Conservation (phyloP, 371 early-diverging fungal genomes). For the Cokeromyces recurvatus region DNA sequence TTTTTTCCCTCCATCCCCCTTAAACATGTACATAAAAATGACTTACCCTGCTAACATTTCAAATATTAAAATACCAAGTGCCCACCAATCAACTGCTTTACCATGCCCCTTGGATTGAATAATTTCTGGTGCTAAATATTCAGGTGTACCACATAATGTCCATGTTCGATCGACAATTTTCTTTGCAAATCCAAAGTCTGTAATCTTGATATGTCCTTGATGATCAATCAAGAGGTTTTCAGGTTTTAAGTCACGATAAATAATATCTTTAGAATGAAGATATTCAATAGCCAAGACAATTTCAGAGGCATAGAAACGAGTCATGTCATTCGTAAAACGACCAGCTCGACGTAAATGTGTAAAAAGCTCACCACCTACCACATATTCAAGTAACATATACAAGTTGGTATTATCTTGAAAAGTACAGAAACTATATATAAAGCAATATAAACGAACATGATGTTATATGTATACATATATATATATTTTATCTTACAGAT, state of each 20-base stretch:
- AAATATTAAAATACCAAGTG: constrained; percentile 92
- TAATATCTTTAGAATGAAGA: constrained; percentile 75
- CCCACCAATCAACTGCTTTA: constrained; percentile 97
- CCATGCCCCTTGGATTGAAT: constrained; percentile 95
- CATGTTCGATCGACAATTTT: constrained; percentile 60
- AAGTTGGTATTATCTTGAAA: constrained; percentile 79
- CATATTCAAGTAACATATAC: constrained; percentile 88
- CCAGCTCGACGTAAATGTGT: constrained; percentile 78
- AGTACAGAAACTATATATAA: constrained; percentile 56
- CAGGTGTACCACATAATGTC: constrained; percentile 99
- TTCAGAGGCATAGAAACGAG: constrained; percentile 62
- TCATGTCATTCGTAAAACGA: constrained; percentile 79
- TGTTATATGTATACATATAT: no score
- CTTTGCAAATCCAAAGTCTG: constrained; percentile 95
- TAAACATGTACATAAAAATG: neutral
- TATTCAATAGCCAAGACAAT: constrained; percentile 69
- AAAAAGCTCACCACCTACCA: constrained; percentile 89
- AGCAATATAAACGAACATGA: constrained; percentile 18
- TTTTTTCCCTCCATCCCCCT: neutral
- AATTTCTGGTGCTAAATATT: constrained; percentile 95
- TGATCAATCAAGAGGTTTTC: constrained; percentile 79
- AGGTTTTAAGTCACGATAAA: constrained; percentile 88
- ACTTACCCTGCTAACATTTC: constrained; percentile 83
- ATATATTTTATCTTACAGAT: constrained; percentile 26
- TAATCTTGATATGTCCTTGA: constrained; percentile 87